A percentile compares a stretch with the other conserved stretches of the same genome.
Conservation (phyloP, 1,139 yeast genomes). For the Yamadazyma pseudoaaseri region DNA sequence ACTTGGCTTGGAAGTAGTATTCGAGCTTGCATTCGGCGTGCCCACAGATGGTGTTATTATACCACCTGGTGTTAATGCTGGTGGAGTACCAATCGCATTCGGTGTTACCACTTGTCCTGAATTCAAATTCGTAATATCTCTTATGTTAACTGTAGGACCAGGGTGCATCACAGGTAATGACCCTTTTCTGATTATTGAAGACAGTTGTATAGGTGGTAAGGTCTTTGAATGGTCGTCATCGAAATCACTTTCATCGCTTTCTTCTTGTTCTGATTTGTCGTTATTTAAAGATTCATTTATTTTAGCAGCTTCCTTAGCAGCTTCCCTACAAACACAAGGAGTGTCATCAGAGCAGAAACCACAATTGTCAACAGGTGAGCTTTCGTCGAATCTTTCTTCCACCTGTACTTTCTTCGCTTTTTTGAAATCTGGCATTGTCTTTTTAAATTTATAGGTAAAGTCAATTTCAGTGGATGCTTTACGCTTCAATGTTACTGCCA, state of each 20-base stretch:
- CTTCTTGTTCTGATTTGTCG: constrained; percentile 9
- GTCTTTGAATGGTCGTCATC: constrained; percentile 21
- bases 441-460: constrained; percentile 50
- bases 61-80: constrained; percentile 10
- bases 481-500: constrained; percentile 55
- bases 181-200: constrained; percentile 26
- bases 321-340: constrained; percentile 89
- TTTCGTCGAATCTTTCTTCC: constrained; percentile 28
- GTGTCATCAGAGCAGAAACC: constrained; percentile 93
- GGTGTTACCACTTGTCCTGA: constrained; percentile 39
- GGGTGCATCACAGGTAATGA: constrained; percentile 65
- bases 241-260: constrained; percentile 13
- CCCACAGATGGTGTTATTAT: constrained; percentile 18
- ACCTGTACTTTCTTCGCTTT: constrained; percentile 17
- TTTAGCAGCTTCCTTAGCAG: constrained; percentile 59
- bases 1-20: constrained; percentile 19
- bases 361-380: constrained; percentile 72
- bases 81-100: constrained; percentile 8
- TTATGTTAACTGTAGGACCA: constrained; percentile 57
- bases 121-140: constrained; percentile 43
- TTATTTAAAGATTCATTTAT: constrained; percentile 28
- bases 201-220: constrained; percentile 37
- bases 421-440: constrained; percentile 42
- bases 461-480: constrained; percentile 45
- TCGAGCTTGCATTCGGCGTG: constrained; percentile 16